Evolutionary conservation across 495 filamentous ascomycete genomes (phyloP).

Genomic region (Penicillium parvum): DNA sequence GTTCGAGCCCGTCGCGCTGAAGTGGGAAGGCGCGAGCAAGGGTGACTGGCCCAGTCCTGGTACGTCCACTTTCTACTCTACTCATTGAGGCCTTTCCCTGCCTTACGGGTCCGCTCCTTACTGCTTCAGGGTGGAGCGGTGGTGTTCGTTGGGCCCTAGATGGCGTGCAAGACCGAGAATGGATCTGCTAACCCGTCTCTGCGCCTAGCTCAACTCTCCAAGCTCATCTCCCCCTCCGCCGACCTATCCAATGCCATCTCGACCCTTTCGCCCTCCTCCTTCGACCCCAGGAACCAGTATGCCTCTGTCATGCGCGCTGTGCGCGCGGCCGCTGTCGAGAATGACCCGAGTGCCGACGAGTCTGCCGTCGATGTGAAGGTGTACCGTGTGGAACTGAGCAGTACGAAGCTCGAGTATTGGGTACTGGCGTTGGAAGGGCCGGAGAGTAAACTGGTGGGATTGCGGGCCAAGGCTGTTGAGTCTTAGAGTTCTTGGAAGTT

Average conservation of each 20-base stretch:
- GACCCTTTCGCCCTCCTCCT: conserved; percentile 32
- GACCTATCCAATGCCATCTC: conserved; percentile 32
- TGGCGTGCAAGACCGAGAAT: neutral
- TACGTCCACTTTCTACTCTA: conserved; percentile 28
- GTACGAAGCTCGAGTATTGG: conserved; percentile 70
- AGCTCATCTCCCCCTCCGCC: conserved; percentile 31
- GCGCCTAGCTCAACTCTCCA: conserved; percentile 32
- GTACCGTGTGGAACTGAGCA: conserved; percentile 60
- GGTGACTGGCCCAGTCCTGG: conserved; percentile 58
- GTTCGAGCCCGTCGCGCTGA: conserved; percentile 68
- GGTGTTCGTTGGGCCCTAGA: neutral
- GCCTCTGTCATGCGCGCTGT: conserved; percentile 27
- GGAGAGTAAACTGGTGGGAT: conserved; percentile 59
- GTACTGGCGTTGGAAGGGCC: conserved; percentile 57
- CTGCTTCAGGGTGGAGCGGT: neutral
- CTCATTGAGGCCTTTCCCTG: neutral
- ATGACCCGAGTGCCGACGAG: conserved; percentile 23
- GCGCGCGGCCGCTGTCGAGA: conserved; percentile 29
- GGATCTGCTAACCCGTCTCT: conserved; percentile 7
- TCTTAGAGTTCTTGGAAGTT: conserved; percentile 37
- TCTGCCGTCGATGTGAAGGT: conserved; percentile 63
- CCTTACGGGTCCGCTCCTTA: neutral
- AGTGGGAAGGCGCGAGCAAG: conserved; percentile 51
- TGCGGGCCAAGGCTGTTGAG: conserved; percentile 73
- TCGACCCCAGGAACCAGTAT: conserved; percentile 42